Conservation (phyloP, 2,329 filamentous ascomycete genomes). For the Fusarium albidum region DNA sequence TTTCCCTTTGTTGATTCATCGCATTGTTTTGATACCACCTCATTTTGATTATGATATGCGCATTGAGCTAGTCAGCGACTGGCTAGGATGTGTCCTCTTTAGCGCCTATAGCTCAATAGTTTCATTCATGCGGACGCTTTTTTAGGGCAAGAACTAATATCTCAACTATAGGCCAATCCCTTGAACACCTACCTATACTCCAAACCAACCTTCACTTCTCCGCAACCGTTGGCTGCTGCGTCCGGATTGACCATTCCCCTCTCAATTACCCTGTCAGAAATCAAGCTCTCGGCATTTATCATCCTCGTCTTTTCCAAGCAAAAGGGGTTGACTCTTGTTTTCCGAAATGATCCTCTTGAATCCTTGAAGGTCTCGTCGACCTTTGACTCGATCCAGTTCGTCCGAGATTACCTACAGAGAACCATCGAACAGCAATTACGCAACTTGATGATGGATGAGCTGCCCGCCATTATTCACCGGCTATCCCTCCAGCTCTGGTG, state of each 20-base stretch:
- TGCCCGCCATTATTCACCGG: constrained; percentile 95
- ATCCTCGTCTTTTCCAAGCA: constrained; percentile 97
- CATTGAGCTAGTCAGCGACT: constrained; percentile 13
- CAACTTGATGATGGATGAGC: constrained; percentile 95
- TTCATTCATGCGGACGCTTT: constrained; percentile 30
- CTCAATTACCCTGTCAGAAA: constrained; percentile 94
- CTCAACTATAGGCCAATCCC: constrained; percentile 78
- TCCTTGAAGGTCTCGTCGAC: constrained; percentile 98
- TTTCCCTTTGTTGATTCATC: constrained; percentile 1
- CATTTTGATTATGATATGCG: constrained; percentile 25
- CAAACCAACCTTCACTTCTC: constrained; percentile 91
- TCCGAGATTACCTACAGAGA: constrained; percentile 94
- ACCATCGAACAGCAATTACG: constrained; percentile 95
- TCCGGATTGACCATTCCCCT: constrained; percentile 96
- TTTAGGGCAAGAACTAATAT: constrained; percentile 53
- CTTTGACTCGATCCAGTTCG: constrained; percentile 98
- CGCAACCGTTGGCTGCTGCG: constrained; percentile 87
- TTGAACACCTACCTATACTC: constrained; percentile 94
- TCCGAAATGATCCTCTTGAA: constrained; percentile 96
- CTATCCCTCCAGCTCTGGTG: constrained; percentile 90
- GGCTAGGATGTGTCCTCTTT: constrained; percentile 13
- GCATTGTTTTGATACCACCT: constrained; percentile 18
- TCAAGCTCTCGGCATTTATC: constrained; percentile 95
- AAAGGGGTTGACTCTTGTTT: constrained; percentile 95
- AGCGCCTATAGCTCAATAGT: constrained; percentile 21